A percentile compares a stretch with the other conserved stretches of the same genome.
Evolutionary conservation across 2,329 filamentous ascomycete genomes (phyloP).

Genomic region (Alternaria gansuensis): DNA sequence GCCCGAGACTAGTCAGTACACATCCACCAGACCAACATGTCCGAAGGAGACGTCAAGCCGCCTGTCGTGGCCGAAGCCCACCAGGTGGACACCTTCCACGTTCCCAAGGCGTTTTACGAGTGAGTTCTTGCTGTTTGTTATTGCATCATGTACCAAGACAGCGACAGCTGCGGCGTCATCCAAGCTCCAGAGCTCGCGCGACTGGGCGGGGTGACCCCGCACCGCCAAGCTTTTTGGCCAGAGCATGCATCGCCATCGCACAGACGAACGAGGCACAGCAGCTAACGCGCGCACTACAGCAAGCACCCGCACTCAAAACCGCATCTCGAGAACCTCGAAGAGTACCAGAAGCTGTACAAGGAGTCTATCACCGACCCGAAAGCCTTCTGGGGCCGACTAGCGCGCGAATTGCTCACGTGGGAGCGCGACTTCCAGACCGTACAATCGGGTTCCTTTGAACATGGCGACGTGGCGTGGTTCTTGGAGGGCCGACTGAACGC

Average conservation of each 20-base stretch:
- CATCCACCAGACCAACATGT: constrained; percentile 49
- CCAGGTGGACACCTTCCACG: constrained; percentile 75
- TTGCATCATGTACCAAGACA: constrained; percentile 32
- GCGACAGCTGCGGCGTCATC: constrained; percentile 27
- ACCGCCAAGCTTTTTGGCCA: constrained; percentile 24
- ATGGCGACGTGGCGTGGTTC: constrained; percentile 94
- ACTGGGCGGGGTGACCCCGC: constrained; percentile 50
- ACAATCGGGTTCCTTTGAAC: constrained; percentile 74
- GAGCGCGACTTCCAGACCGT: constrained; percentile 92
- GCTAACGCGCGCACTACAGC: constrained; percentile 45
- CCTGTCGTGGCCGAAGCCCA: constrained; percentile 77
- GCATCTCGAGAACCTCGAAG: constrained; percentile 66
- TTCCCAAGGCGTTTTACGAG: constrained; percentile 61
- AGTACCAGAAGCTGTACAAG: constrained; percentile 72
- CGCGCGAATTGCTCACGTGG: constrained; percentile 90
- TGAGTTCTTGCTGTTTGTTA: constrained; percentile 40
- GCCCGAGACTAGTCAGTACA: constrained; percentile 15
- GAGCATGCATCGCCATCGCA: constrained; percentile 14
- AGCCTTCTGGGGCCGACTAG: constrained; percentile 87
- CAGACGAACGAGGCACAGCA: constrained; percentile 5
- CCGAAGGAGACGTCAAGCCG: constrained; percentile 56
- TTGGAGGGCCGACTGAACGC: constrained; percentile 92
- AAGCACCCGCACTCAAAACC: constrained; percentile 68
- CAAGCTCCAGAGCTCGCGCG: constrained; percentile 22
- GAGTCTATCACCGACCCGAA: constrained; percentile 90